A percentile compares a stretch with the other conserved stretches of the same genome.
These are phyloP conservation scores for Penicillium sp. DNA, from an alignment of 2,329 filamentous ascomycete species.

Conservation along the genomic window DNA sequence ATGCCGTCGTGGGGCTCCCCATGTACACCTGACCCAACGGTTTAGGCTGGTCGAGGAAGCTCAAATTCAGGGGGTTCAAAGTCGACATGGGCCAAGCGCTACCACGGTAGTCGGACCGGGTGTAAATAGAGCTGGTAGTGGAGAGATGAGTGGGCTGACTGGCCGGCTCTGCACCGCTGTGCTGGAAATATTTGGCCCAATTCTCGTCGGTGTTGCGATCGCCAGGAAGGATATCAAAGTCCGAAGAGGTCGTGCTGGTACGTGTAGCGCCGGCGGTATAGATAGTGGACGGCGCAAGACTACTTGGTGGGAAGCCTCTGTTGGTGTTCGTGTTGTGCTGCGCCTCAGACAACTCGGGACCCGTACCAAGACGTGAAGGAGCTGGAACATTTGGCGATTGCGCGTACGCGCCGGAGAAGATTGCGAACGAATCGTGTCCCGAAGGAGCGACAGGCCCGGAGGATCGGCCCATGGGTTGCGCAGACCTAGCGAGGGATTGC, in stretches of 20 bases:
- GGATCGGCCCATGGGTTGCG: slow-evolving; percentile 42
- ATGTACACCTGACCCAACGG: slow-evolving; percentile 36
- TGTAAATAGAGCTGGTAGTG: slow-evolving; percentile 22
- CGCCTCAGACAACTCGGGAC: slow-evolving; percentile 16
- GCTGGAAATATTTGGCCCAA: slow-evolving; percentile 46
- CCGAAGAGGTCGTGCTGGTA: slow-evolving; percentile 4
- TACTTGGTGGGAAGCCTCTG: slow-evolving; percentile 27
- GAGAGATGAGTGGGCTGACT: slow-evolving; percentile 22
- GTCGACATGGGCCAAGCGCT: slow-evolving; percentile 39
- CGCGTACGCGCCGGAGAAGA: slow-evolving; percentile 34
- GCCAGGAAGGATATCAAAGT: slow-evolving; percentile 19
- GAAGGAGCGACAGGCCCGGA: slow-evolving; percentile 30
- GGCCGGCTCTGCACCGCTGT: slow-evolving; percentile 24
- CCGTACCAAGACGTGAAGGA: slow-evolving; percentile 15
- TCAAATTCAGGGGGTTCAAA: slow-evolving; percentile 32
- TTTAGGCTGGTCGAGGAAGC: slow-evolving; percentile 34
- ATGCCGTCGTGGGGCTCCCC: slow-evolving; percentile 40
- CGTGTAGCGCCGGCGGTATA: slow-evolving; percentile 19
- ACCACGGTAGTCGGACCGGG: slow-evolving; percentile 33
- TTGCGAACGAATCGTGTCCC: slow-evolving; percentile 37
- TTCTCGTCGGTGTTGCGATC: slow-evolving; percentile 43
- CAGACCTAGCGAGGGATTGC: slow-evolving; percentile 37
- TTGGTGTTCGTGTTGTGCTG: slow-evolving; percentile 23
- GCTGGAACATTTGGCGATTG: slow-evolving; percentile 28
- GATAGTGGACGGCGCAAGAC: slow-evolving; percentile 17